Evolutionary conservation across 345 rosid genomes (phyloP).

Genomic region (Hibiscus tridactylites): DNA sequence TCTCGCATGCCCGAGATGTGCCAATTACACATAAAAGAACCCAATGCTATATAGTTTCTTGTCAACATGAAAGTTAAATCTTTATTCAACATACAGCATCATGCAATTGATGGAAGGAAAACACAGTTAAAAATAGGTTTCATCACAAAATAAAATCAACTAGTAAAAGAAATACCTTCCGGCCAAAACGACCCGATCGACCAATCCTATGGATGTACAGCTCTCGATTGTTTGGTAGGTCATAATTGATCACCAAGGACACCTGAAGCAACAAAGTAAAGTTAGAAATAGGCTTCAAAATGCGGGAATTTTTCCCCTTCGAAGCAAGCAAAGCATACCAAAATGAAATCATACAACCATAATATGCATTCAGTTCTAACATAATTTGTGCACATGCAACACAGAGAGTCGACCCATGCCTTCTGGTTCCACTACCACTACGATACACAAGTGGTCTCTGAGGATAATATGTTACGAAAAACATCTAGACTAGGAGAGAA

Average conservation of each 20-base stretch:
- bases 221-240: conserved; percentile 96
- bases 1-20: background rate
- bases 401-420: background rate
- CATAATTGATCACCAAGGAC: conserved; percentile 90
- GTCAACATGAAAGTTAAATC: background rate
- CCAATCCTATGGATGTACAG: conserved; percentile 96
- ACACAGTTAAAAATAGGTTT: background rate
- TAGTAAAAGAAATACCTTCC: conserved; percentile 54
- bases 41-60: background rate
- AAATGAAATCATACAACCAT: background rate
- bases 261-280: conserved; percentile 39
- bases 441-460: no score
- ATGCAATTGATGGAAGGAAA: background rate
- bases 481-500: background rate
- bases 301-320: background rate
- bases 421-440: no score
- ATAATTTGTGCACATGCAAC: background rate
- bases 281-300: no score
- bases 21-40: background rate
- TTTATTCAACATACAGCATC: background rate
- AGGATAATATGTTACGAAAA: no score
- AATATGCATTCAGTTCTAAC: background rate
- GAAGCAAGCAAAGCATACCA: background rate
- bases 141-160: background rate
- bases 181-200: conserved; percentile 96